A percentile compares a stretch with the other conserved stretches of the same genome.
Conservation (phyloP, 208 protist genomes). For the Trypanosoma caninum region DNA sequence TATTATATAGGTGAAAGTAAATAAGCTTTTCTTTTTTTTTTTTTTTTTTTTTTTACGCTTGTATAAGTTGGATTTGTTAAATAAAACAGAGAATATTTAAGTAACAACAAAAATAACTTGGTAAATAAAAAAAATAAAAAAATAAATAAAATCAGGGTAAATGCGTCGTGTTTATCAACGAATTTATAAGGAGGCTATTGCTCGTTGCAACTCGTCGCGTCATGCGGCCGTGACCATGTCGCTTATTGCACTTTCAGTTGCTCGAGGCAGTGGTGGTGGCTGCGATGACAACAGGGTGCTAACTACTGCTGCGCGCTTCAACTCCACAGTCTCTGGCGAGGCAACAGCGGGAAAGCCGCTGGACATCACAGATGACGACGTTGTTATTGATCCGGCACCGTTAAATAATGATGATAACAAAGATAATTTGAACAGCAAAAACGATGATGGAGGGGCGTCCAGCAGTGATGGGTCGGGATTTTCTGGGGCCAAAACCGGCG, state of each 20-base stretch:
- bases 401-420: conserved; percentile 8
- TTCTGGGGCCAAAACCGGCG: conserved; percentile 17
- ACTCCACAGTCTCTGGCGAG: conserved; percentile 23
- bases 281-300: not conserved
- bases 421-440: too few species aligned
- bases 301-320: conserved; percentile 8
- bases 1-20: too few species aligned
- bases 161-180: conserved; percentile 53
- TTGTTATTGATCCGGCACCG: conserved; percentile 75
- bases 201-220: conserved; percentile 7
- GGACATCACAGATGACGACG: conserved; percentile 77
- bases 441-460: too few species aligned
- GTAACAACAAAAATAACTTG: conserved; percentile 1
- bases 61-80: not conserved
- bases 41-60: conserved; percentile 12
- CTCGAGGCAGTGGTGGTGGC: not conserved
- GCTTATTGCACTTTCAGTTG: conserved; percentile 19
- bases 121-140: conserved; percentile 3
- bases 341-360: conserved; percentile 18
- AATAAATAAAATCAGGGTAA: conserved; percentile 4
- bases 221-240: conserved; percentile 1
- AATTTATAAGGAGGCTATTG: conserved; percentile 10
- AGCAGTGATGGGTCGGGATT: conserved; percentile 18
- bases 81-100: not conserved
- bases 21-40: conserved; percentile 4